Conservation (phyloP, 176 grass and related monocot species). For the Olyra latifolia region DNA sequence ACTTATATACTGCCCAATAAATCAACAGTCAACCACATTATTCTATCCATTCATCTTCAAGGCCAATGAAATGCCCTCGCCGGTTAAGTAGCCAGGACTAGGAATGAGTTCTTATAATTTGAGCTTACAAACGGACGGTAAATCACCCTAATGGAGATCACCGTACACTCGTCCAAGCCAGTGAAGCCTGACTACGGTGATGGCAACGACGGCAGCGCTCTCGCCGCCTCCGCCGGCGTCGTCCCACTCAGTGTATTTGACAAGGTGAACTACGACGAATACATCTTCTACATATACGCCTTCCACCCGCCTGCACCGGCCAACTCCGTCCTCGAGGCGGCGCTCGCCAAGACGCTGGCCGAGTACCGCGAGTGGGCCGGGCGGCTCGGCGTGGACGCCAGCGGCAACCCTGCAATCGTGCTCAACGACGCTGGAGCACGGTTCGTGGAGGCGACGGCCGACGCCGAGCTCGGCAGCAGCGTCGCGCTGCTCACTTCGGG, state of each 20-base stretch:
- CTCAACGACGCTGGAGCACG: conserved; percentile 34
- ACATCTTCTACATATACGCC: conserved; percentile 23
- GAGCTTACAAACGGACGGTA: too few relatives aligned
- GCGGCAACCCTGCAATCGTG: conserved; percentile 4
- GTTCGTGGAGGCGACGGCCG: conserved; percentile 28
- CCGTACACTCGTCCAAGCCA: too few relatives aligned
- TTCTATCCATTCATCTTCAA: too few relatives aligned
- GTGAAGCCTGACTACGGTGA: too few relatives aligned
- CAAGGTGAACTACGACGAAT: conserved; percentile 14
- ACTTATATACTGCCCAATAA: too few relatives aligned
- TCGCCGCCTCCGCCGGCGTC: neutral
- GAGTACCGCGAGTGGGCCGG: conserved; percentile 44
- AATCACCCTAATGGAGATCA: too few relatives aligned
- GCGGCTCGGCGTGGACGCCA: neutral
- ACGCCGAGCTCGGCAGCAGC: neutral
- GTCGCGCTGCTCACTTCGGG: neutral
- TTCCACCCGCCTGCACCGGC: conserved; percentile 11
- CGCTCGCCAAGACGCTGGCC: neutral
- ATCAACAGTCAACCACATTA: too few relatives aligned
- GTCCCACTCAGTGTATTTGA: conserved; percentile 15
- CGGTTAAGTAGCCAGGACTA: too few relatives aligned
- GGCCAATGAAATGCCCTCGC: too few relatives aligned
- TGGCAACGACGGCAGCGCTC: too few relatives aligned
- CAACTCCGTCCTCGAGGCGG: neutral
- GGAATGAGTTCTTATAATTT: too few relatives aligned